Conservation (phyloP, 176 grass and related monocot genomes). For the Hordeum marinum region DNA sequence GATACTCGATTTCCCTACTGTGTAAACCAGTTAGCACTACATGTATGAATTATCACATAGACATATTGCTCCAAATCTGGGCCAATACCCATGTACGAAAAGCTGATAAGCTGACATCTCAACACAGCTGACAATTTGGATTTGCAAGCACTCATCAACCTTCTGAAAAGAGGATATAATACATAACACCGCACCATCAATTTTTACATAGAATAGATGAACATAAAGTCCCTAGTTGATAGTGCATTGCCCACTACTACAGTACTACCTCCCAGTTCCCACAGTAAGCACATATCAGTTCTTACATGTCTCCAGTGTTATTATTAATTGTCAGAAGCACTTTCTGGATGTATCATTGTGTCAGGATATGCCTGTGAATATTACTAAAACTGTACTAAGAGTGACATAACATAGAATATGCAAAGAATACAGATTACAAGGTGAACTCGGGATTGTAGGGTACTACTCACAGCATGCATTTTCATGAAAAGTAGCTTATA, state of each 20-base stretch:
- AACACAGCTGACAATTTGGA: neutral
- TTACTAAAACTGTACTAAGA: neutral
- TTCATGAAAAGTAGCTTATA: neutral
- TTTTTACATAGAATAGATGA: constrained; percentile 1
- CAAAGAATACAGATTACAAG: neutral
- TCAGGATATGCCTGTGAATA: constrained; percentile 10
- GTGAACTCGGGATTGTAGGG: neutral
- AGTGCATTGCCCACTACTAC: neutral
- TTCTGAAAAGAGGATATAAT: neutral
- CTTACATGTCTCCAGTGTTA: neutral
- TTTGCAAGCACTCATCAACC: neutral
- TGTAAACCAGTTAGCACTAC: neutral
- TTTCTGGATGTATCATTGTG: neutral
- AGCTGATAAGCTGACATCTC: neutral
- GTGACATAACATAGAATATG: neutral
- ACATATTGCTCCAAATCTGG: neutral
- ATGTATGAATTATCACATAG: neutral
- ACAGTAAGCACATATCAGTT: neutral
- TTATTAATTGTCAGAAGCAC: neutral
- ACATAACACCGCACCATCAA: neutral
- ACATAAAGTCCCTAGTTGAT: neutral
- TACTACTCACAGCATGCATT: neutral
- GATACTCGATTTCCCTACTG: neutral
- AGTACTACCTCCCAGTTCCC: neutral
- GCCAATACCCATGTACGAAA: neutral